Evolutionary conservation across 2,329 filamentous ascomycete species (phyloP).

Genomic region (Hypoxylon sp.): DNA sequence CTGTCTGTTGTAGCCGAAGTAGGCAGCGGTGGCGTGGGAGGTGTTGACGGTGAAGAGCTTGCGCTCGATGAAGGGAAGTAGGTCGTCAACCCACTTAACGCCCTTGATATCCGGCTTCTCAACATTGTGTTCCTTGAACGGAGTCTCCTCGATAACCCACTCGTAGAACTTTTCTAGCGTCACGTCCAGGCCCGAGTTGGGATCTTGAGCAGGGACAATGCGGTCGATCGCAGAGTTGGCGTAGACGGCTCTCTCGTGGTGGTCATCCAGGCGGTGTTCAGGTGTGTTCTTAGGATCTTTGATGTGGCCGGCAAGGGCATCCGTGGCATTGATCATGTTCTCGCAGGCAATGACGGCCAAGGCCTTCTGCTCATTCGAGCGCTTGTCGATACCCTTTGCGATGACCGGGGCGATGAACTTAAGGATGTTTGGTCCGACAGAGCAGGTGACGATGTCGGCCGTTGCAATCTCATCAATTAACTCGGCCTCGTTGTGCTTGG

Average conservation of each 20-base stretch:
- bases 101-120: slow-evolving; percentile 82
- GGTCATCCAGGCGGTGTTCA: slow-evolving; percentile 72
- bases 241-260: slow-evolving; percentile 83
- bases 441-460: slow-evolving; percentile 94
- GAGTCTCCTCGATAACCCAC: slow-evolving; percentile 93
- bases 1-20: slow-evolving; percentile 89
- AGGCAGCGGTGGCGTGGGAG: slow-evolving; percentile 93
- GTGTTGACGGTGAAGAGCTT: slow-evolving; percentile 99
- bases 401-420: slow-evolving; percentile 97
- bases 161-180: slow-evolving; percentile 99
- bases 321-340: slow-evolving; percentile 95
- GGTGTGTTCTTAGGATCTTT: slow-evolving; percentile 79
- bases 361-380: slow-evolving; percentile 73
- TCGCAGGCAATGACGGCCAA: slow-evolving; percentile 96
- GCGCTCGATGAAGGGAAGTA: slow-evolving; percentile 96
- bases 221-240: slow-evolving; percentile 99
- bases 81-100: slow-evolving; percentile 91
- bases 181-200: slow-evolving; percentile 85
- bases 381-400: slow-evolving; percentile 89
- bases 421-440: slow-evolving; percentile 94
- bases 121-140: slow-evolving; percentile 70
- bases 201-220: slow-evolving; percentile 92
- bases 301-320: slow-evolving; percentile 86
- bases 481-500: slow-evolving; percentile 83
- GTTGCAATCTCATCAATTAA: slow-evolving; percentile 87